Evolutionary conservation across 768 basidiomycete genomes (phyloP).

Genomic region (Tubosaeta sp.): DNA sequence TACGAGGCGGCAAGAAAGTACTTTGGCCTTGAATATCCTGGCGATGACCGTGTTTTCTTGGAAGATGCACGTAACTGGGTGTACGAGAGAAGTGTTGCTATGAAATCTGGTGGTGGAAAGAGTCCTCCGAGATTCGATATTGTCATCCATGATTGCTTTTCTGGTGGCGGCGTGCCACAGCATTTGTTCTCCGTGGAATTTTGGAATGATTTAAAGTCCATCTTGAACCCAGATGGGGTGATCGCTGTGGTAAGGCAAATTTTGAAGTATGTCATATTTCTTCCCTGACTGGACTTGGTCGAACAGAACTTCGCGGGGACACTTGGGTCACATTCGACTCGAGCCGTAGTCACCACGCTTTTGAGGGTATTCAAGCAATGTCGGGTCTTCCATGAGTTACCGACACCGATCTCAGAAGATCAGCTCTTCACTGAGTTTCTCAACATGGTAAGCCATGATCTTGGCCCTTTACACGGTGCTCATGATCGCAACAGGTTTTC

Average conservation of each 20-base stretch:
- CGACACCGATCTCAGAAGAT: slow-evolving; percentile 42
- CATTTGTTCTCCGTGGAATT: slow-evolving; percentile 84
- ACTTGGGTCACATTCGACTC: slow-evolving; percentile 55
- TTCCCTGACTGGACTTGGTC: slow-evolving; percentile 1
- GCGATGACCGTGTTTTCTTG: slow-evolving; percentile 57
- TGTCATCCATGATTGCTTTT: slow-evolving; percentile 90
- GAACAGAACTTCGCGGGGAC: slow-evolving; percentile 81
- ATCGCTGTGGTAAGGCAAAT: slow-evolving; percentile 67
- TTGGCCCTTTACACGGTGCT: slow-evolving; percentile 1
- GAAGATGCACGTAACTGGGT: slow-evolving; percentile 77
- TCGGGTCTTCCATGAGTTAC: slow-evolving; percentile 75
- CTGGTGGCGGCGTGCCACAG: slow-evolving; percentile 86
- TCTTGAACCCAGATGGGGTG: slow-evolving; percentile 68
- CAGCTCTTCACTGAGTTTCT: slow-evolving; percentile 50
- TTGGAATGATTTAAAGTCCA: slow-evolving; percentile 63
- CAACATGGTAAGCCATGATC: slow-evolving; percentile 59
- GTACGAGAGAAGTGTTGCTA: slow-evolving; percentile 33
- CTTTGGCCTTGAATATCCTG: slow-evolving; percentile 74
- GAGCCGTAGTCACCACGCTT: slow-evolving; percentile 67
- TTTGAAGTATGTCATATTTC: background rate
- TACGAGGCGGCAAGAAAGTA: slow-evolving; percentile 75
- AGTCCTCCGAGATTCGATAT: slow-evolving; percentile 48
- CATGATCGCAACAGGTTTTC: slow-evolving; percentile 53
- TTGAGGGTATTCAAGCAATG: slow-evolving; percentile 70
- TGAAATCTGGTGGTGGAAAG: slow-evolving; percentile 20